Evolutionary conservation across 306 rosid species (phyloP).

Genomic region (Glycyrrhiza uralensis): DNA sequence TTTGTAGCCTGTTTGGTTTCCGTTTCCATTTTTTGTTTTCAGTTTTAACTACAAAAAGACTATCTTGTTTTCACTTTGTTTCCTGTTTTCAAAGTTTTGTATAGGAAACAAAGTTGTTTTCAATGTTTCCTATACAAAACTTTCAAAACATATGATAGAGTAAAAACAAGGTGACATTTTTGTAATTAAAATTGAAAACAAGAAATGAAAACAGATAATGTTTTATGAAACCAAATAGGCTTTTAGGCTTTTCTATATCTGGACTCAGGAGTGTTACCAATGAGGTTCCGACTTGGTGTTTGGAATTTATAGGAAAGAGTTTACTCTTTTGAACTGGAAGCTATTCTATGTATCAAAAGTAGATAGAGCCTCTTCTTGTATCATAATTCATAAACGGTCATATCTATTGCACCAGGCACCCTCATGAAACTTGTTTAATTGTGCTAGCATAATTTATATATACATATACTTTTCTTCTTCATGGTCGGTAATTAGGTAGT

Average conservation of each 20-base stretch:
- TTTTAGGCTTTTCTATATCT: not conserved
- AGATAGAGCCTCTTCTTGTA: not conserved
- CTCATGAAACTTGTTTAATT: not conserved
- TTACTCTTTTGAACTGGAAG: not conserved
- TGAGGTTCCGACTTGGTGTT: constrained; percentile 6
- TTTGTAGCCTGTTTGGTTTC: too few relatives aligned
- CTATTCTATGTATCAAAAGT: not conserved
- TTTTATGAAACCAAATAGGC: not conserved
- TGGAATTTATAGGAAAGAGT: not conserved
- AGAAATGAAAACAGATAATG: not conserved
- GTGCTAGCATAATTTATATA: not conserved
- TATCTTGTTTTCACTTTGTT: too few relatives aligned
- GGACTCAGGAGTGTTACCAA: not conserved
- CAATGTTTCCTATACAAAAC: not conserved
- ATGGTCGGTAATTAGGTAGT: not conserved
- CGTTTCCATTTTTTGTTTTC: too few relatives aligned
- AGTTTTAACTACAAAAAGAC: too few relatives aligned
- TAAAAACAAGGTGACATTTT: not conserved
- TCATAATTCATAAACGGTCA: not conserved
- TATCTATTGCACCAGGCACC: not conserved
- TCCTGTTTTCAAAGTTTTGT: too few relatives aligned
- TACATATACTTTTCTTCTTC: not conserved
- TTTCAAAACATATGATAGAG: not conserved
- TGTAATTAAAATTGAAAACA: not conserved
- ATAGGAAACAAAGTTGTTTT: not conserved